Conservation (phyloP, 768 basidiomycete species). For the Mycena pura region DNA sequence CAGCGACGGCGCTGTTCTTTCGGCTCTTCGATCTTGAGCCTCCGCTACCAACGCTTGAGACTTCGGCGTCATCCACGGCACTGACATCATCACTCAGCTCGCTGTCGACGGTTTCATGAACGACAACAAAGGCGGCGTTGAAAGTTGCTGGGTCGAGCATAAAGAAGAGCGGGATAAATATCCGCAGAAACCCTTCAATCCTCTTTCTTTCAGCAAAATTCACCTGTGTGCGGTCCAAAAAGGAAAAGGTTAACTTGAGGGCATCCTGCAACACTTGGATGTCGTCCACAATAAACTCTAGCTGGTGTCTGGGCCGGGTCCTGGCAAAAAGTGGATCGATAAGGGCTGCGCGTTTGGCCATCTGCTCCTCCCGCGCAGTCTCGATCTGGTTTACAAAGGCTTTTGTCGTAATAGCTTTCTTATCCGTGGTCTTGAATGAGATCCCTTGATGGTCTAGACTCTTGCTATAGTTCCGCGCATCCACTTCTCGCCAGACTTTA, state of each 20-base stretch:
- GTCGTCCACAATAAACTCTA: slow-evolving; percentile 80
- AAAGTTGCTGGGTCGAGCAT: slow-evolving; percentile 75
- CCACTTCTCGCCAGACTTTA: slow-evolving; percentile 97
- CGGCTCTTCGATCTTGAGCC: slow-evolving; percentile 43
- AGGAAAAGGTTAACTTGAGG: slow-evolving; percentile 87
- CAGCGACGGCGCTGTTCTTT: slow-evolving; percentile 31
- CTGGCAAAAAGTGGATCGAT: slow-evolving; percentile 64
- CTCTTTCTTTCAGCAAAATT: slow-evolving; percentile 74
- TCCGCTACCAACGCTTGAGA: slow-evolving; percentile 47
- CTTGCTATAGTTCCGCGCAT: slow-evolving; percentile 92
- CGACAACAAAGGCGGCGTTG: slow-evolving; percentile 70
- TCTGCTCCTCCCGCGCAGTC: slow-evolving; percentile 81
- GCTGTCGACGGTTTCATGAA: slow-evolving; percentile 59
- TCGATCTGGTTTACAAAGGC: slow-evolving; percentile 86
- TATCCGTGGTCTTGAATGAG: slow-evolving; percentile 89
- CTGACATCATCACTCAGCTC: slow-evolving; percentile 63
- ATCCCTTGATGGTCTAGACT: slow-evolving; percentile 94
- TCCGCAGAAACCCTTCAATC: slow-evolving; percentile 83
- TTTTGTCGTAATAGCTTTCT: slow-evolving; percentile 80
- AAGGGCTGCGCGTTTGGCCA: slow-evolving; percentile 71
- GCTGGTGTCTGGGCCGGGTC: slow-evolving; percentile 75
- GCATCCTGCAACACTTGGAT: slow-evolving; percentile 82
- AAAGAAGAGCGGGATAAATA: slow-evolving; percentile 79
- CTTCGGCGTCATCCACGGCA: slow-evolving; percentile 43
- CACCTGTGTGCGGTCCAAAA: slow-evolving; percentile 88